Evolutionary conservation across 1,139 yeast species (phyloP).

Genomic region (Pichia terricola): DNA sequence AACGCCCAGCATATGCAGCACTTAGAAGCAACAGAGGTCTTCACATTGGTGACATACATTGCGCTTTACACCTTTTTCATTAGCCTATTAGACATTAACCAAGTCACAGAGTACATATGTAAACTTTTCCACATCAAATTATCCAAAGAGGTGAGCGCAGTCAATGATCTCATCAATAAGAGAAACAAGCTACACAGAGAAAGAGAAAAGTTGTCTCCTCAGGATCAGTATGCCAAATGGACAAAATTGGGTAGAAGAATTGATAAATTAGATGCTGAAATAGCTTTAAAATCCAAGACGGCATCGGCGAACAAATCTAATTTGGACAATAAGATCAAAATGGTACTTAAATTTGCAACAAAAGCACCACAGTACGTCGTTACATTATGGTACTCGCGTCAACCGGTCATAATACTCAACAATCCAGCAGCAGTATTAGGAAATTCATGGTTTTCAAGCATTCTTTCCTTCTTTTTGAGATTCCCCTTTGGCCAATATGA

Average conservation of each 20-base stretch:
- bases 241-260: constrained; percentile 75
- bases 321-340: constrained; percentile 17
- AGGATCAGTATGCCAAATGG: constrained; percentile 94
- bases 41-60: too few species aligned
- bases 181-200: constrained; percentile 32
- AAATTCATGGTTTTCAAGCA: not conserved
- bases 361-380: constrained; percentile 40
- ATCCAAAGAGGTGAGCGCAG: too few species aligned
- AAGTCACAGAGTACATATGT: too few species aligned
- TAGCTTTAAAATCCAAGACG: constrained; percentile 20
- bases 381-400: constrained; percentile 48
- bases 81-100: too few species aligned
- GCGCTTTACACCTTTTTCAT: too few species aligned
- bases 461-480: not conserved
- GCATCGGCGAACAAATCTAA: not conserved
- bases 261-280: constrained; percentile 48
- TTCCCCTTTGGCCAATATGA: not conserved
- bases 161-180: not conserved
- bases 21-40: too few species aligned
- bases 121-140: too few species aligned
- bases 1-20: too few species aligned
- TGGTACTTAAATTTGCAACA: constrained; percentile 28
- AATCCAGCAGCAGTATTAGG: not conserved
- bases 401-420: constrained; percentile 30
- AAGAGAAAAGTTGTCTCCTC: constrained; percentile 64